Base-by-base conservation (phyloP, 164 flowering plant genomes). In the Aristolochia fimbriata region DNA sequence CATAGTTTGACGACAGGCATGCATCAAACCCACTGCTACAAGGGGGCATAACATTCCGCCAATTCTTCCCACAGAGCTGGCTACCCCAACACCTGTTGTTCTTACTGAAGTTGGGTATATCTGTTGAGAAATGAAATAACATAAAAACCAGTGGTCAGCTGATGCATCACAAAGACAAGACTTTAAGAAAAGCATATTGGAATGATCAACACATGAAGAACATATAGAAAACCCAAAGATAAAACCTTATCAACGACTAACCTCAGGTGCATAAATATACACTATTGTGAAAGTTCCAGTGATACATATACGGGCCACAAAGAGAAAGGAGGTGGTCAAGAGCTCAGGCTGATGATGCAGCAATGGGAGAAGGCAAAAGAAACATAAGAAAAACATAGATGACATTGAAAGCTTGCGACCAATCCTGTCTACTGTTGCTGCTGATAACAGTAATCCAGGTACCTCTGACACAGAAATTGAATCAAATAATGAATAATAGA, bases 221-320 rank as follows among this genome's bases (percentile, higher is more conserved):
- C 7, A 31, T 11, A 24, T 4, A 41, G 58, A 11, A 19, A 30
- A 31, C 47, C 4, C 22, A 12, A 8, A 50, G 24, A 55, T 17
- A 46, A 37, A 47, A 51, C 23, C n/a, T 14, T 7, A 37, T 3
- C 43, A 37, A 20, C 11, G 11, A 59, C 62, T 27, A 77, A 87
- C 98, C 96, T 92, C 98, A 19, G 91, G 91, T 49, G 96, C 93
- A 71, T 87, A 92, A 58, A 92, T 77, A 51, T 70, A 80, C 50
- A 80, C 71, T 27, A 86, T 50, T 23, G 85, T 79, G 73, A 86
- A 86, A 51, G 84, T 75, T 55, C 70, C 82, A 4, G 81, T 72
- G 55, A 89, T 81, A 77, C 88, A 87, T 65, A 82, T 71, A 19
- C 97, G 93, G 67, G 90, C 87, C 49, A 91, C 96, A 65, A 92